Percentiles rank a stretch among this genome's conserved stretches.
These are phyloP conservation scores for Blastobotrys ciferrii DNA, from an alignment of 1,139 yeast genomes.

Conservation along the genomic window DNA sequence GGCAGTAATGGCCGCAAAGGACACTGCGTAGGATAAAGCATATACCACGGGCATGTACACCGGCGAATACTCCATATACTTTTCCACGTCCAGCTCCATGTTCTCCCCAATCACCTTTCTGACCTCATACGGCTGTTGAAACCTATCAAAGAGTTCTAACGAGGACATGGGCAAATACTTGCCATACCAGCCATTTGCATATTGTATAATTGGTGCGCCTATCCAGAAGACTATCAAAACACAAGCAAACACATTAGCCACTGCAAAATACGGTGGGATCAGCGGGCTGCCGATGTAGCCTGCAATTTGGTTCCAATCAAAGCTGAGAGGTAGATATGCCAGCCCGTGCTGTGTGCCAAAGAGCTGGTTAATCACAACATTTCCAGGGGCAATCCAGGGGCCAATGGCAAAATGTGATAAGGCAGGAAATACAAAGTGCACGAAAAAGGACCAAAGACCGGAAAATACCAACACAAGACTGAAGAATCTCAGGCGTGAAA, in stretches of 20 bases:
- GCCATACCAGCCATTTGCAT: conserved; percentile 51
- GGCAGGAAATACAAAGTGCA: conserved; percentile 52
- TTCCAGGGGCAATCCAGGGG: conserved; percentile 55
- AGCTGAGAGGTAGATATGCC: conserved; percentile 60
- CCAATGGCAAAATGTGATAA: conserved; percentile 52
- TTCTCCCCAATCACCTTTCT: conserved; percentile 44
- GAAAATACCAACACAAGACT: conserved; percentile 40
- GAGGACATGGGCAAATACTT: conserved; percentile 51
- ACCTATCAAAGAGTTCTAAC: conserved; percentile 45
- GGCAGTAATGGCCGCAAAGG: conserved; percentile 63
- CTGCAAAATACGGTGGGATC: conserved; percentile 62
- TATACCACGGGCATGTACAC: conserved; percentile 63
- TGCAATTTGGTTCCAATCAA: conserved; percentile 57
- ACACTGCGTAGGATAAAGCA: conserved; percentile 59
- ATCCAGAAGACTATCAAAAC: conserved; percentile 48
- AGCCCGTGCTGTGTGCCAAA: conserved; percentile 61
- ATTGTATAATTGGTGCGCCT: conserved; percentile 48
- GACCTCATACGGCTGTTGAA: conserved; percentile 46
- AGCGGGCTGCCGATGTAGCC: conserved; percentile 65
- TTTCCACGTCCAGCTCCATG: conserved; percentile 46
- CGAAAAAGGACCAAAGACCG: conserved; percentile 56
- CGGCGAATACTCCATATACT: conserved; percentile 56
- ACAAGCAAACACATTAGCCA: conserved; percentile 50
- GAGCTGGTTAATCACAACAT: conserved; percentile 57
- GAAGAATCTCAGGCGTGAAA: conserved; percentile 51